phyloP scores from a whole-genome alignment of 495 filamentous ascomycete genomes.

The Talaromyces proteolyticus region DNA sequence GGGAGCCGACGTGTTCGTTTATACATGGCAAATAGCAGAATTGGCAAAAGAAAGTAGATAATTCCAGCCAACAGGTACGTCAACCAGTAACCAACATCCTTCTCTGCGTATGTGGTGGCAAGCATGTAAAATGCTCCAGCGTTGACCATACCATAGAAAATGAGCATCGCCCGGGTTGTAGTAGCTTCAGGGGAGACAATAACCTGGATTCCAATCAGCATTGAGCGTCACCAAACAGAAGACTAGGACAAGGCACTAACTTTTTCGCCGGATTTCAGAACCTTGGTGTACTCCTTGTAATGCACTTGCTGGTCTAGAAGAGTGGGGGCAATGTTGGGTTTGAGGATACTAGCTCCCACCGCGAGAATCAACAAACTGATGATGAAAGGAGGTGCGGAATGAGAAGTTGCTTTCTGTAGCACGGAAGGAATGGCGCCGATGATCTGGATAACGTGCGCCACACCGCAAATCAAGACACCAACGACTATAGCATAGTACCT shows the following conservation, averaged over 20 bases:
- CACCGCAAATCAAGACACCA: constrained; percentile 57
- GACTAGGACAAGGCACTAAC: neutral
- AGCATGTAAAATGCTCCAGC: constrained; percentile 31
- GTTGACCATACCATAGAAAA: constrained; percentile 33
- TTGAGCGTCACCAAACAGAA: no score
- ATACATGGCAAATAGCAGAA: constrained; percentile 42
- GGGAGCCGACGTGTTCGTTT: constrained; percentile 41
- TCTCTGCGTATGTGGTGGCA: constrained; percentile 32
- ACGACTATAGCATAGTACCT: constrained; percentile 49
- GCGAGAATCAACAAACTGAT: constrained; percentile 40
- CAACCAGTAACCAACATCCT: constrained; percentile 34
- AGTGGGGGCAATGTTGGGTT: constrained; percentile 31
- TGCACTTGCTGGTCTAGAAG: constrained; percentile 28
- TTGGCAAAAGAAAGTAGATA: constrained; percentile 48
- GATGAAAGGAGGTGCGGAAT: constrained; percentile 51
- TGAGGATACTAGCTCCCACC: constrained; percentile 32
- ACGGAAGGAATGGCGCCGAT: constrained; percentile 53
- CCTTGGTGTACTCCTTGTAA: constrained; percentile 23
- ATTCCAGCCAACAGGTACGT: constrained; percentile 29
- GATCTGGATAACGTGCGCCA: constrained; percentile 61
- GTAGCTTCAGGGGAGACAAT: constrained; percentile 33
- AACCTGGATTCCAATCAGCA: no score
- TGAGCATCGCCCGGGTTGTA: constrained; percentile 24
- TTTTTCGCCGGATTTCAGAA: constrained; percentile 28
- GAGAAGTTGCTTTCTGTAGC: constrained; percentile 40